Conservation (phyloP, 163 green algal species). For the Volvox carteri region DNA sequence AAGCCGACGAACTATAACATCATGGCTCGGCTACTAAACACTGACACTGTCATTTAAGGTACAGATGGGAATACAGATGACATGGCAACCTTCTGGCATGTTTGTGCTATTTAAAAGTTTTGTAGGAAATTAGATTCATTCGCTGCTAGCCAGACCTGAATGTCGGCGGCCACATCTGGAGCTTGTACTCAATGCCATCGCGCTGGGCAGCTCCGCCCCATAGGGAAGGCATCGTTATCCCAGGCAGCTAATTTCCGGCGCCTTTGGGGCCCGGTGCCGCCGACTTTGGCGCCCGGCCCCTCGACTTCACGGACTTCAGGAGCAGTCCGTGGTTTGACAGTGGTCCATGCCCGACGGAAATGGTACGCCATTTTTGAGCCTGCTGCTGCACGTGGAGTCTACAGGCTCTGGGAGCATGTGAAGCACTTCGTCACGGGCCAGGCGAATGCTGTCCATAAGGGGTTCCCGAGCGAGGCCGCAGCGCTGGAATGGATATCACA, state of each 20-base stretch:
- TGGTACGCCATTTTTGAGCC: slow-evolving; percentile 27
- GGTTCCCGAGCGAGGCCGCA: slow-evolving; percentile 3
- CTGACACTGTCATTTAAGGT: too few species aligned
- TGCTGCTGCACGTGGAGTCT: slow-evolving; percentile 14
- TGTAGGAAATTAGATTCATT: too few species aligned
- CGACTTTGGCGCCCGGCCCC: not conserved
- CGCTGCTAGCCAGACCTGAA: too few species aligned
- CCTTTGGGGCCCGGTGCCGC: not conserved
- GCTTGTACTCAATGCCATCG: not conserved
- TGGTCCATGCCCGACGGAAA: slow-evolving; percentile 6
- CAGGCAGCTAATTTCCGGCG: not conserved
- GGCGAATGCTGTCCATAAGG: slow-evolving; percentile 26
- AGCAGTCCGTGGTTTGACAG: not conserved
- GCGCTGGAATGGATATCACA: slow-evolving; percentile 16
- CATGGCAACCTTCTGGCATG: too few species aligned
- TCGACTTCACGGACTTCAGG: not conserved
- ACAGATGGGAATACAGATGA: too few species aligned
- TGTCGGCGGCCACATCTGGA: slow-evolving; percentile 12
- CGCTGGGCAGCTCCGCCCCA: not conserved
- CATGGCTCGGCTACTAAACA: too few species aligned
- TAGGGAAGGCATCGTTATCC: not conserved
- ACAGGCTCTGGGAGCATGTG: slow-evolving; percentile 18
- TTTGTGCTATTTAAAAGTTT: too few species aligned
- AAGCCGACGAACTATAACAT: too few species aligned
- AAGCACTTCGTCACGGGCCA: not conserved